Percentiles rank a stretch among this genome's conserved stretches.
These are phyloP conservation scores for Inosperma sp. DNA, from an alignment of 768 basidiomycete species.

Conservation along the genomic window DNA sequence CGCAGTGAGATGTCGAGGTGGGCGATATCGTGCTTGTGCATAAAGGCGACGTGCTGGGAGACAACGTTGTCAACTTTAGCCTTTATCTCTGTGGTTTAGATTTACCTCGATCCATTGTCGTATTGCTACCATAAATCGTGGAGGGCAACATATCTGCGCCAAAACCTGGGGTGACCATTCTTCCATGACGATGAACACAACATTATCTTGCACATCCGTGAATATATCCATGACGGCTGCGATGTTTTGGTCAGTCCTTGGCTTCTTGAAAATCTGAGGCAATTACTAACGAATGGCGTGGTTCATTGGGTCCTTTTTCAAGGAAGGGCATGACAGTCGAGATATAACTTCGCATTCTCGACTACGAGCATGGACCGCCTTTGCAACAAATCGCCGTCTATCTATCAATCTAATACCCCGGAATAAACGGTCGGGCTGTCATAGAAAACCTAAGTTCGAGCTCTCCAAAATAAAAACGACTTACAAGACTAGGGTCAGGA, in stretches of 20 bases:
- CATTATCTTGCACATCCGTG: slow-evolving; percentile 43
- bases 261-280: background rate
- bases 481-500: slow-evolving; percentile 66
- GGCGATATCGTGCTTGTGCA: slow-evolving; percentile 61
- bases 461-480: slow-evolving; percentile 11
- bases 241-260: background rate
- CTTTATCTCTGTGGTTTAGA: background rate
- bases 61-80: background rate
- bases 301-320: slow-evolving; percentile 60
- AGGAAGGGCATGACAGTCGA: slow-evolving; percentile 46
- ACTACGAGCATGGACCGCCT: slow-evolving; percentile 61
- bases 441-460: slow-evolving; percentile 5
- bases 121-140: slow-evolving; percentile 50
- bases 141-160: slow-evolving; percentile 43
- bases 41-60: slow-evolving; percentile 58
- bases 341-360: slow-evolving; percentile 60
- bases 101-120: slow-evolving; percentile 66
- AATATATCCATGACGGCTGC: slow-evolving; percentile 65
- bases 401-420: slow-evolving; percentile 54
- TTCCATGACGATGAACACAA: slow-evolving; percentile 75
- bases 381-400: slow-evolving; percentile 54
- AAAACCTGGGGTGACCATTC: slow-evolving; percentile 69
- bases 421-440: slow-evolving; percentile 70
- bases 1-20: slow-evolving; percentile 70
- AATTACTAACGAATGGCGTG: slow-evolving; percentile 66